phyloP scores from a whole-genome alignment of 208 protist genomes.

The Acanthamoeba castellanii region DNA sequence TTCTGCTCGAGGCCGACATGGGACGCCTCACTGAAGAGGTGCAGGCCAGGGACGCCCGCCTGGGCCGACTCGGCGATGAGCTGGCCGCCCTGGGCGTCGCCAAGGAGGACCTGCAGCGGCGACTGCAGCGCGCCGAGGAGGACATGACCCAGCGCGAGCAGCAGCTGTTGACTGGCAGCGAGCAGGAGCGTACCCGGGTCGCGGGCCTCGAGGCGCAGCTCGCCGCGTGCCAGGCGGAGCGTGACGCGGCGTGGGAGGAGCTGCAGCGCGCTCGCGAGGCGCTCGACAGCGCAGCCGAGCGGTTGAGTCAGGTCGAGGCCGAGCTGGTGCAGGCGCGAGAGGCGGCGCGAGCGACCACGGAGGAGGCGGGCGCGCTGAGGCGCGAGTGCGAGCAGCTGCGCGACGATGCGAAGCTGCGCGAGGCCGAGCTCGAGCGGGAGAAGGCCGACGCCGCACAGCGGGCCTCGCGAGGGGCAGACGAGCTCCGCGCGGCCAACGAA shows the following conservation, averaged over 20 bases:
- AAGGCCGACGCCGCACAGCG: not conserved
- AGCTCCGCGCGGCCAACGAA: not conserved
- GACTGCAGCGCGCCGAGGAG: not conserved
- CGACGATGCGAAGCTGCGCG: not conserved
- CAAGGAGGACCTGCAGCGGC: not conserved
- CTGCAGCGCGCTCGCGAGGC: not conserved
- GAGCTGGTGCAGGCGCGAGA: not conserved
- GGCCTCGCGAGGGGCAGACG: not conserved
- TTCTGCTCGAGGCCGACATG: not conserved
- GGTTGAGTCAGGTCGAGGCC: not conserved
- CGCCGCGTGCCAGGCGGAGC: not conserved
- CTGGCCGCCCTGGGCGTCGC: not conserved
- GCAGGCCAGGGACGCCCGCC: not conserved
- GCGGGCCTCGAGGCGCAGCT: not conserved
- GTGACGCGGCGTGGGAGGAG: not conserved
- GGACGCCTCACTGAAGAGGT: not conserved
- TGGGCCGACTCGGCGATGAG: not conserved
- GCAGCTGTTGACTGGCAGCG: not conserved
- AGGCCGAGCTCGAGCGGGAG: not conserved
- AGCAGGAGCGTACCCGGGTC: not conserved
- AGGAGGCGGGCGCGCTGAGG: not conserved
- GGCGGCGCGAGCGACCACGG: not conserved
- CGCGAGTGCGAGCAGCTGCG: not conserved
- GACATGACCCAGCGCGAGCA: not conserved
- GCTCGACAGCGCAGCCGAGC: not conserved